Evolutionary conservation across 1,284 basidiomycete species (phyloP), one percentile per base, ranked within the genome.

Genomic region (Bondarzewia mesenterica): DNA sequence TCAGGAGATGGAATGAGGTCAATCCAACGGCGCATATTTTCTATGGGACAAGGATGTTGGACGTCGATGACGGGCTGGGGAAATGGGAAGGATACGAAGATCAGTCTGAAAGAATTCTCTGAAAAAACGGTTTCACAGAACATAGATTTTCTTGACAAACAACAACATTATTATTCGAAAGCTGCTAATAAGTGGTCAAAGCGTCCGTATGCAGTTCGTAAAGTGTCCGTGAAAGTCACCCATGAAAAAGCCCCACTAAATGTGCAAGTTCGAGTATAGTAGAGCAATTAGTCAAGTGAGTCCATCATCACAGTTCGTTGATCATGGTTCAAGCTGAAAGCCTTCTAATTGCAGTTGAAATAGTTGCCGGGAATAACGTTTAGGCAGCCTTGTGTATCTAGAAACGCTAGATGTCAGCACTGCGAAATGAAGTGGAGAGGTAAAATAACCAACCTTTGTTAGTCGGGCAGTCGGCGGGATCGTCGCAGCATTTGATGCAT

Each of bases 51-150:
- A 66, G 78, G 18, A 61, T 82, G 65, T 52, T 82, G 46, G 77
- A 81, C 48, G 60, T 82, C 10, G 49, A 65, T 7, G 82, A 84
- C 54, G 66, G 55, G 4, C 51, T 84, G 50, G 68, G 66, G 21
- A 85, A 83, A 57, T 83, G 80, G 80, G 69, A 72, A 42, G 80
- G 80, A 14, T 84, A 83, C 58, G 71, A 75, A 52, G 64, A 60
- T 10, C 54, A 57, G 44, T 81, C 78, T 25, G 55, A 60, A 42
- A 64, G n/a, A 32, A 10, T 32, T 32, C 4, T 32, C n/a, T 32
- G 29, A 32, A n/a, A 7, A 32, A 32, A 32, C 29, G 29, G n/a
- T 32, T 10, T 32, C 29, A 32, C 5, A 12, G n/a, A 32, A n/a
- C n/a, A n/a, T n/a, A n/a, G n/a, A n/a, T n/a, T n/a, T n/a, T n/a